phyloP scores from a whole-genome alignment of 371 early-diverging fungal genomes.

The Mortierella sp. region DNA sequence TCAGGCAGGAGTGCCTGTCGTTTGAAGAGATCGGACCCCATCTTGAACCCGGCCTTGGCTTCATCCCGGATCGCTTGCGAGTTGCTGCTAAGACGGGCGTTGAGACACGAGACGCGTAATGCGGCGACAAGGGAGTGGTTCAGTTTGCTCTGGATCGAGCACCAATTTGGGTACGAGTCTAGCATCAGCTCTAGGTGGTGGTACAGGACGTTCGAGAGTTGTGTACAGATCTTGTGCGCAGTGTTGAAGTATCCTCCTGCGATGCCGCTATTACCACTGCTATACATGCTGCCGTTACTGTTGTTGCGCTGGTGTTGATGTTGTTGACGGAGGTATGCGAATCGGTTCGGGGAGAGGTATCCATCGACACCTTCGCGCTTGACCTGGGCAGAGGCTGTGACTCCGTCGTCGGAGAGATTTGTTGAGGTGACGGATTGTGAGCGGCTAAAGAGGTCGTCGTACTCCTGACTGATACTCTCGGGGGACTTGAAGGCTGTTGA shows the following conservation, averaged over 20 bases:
- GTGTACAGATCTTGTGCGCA: constrained; percentile 51
- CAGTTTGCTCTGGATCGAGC: constrained; percentile 41
- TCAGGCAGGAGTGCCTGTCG: constrained; percentile 34
- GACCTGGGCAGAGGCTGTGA: constrained; percentile 6
- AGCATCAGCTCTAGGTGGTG: constrained; percentile 48
- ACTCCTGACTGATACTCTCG: constrained; percentile 37
- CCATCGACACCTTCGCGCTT: constrained; percentile 31
- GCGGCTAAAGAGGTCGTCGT: constrained; percentile 41
- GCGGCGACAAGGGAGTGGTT: constrained; percentile 43
- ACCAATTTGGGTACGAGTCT: constrained; percentile 50
- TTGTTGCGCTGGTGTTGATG: constrained; percentile 4
- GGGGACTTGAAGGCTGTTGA: constrained; percentile 28
- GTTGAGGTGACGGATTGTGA: constrained; percentile 13
- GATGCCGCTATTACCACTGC: neutral
- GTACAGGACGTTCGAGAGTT: constrained; percentile 47
- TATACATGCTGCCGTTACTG: neutral
- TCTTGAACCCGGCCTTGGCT: constrained; percentile 55
- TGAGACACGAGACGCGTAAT: constrained; percentile 38
- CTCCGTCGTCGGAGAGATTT: constrained; percentile 21
- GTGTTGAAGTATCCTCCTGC: constrained; percentile 43
- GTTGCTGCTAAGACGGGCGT: constrained; percentile 37
- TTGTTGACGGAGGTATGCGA: constrained; percentile 17
- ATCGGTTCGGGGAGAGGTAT: constrained; percentile 32
- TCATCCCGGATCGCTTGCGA: constrained; percentile 36
- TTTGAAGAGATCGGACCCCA: constrained; percentile 42